Evolutionary conservation across 495 filamentous ascomycete genomes (phyloP).

Genomic region (Penicillium salamii): DNA sequence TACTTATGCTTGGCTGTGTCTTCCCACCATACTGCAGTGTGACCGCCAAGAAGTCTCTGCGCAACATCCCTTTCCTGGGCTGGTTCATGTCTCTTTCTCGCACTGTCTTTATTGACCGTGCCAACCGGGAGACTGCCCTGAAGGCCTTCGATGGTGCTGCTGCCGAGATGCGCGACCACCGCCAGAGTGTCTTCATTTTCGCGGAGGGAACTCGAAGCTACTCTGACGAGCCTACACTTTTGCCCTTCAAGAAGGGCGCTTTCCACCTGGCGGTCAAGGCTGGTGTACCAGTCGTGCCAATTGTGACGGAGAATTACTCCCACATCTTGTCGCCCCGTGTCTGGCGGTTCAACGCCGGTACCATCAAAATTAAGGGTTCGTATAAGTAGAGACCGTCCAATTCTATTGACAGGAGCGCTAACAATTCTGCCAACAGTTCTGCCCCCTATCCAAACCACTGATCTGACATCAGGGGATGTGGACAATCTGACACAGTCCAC

Average conservation of each 20-base stretch:
- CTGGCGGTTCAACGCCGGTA: conserved; percentile 67
- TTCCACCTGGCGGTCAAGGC: conserved; percentile 96
- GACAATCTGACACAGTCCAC: conserved; percentile 70
- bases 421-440: no score
- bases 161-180: conserved; percentile 66
- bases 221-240: conserved; percentile 69
- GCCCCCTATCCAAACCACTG: conserved; percentile 78
- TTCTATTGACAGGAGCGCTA: no score
- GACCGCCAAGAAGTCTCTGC: conserved; percentile 85
- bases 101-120: conserved; percentile 91
- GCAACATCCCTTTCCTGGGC: conserved; percentile 79
- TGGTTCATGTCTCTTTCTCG: conserved; percentile 95
- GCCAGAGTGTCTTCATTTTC: conserved; percentile 91
- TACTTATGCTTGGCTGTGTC: conserved; percentile 80
- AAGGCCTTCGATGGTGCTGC: conserved; percentile 83
- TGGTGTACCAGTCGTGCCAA: conserved; percentile 84
- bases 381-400: no score
- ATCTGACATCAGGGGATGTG: conserved; percentile 75
- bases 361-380: conserved; percentile 77
- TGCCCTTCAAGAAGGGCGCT: conserved; percentile 97
- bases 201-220: conserved; percentile 94
- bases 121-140: conserved; percentile 75
- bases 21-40: conserved; percentile 92
- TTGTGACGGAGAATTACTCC: conserved; percentile 82
- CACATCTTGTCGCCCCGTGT: conserved; percentile 72